phyloP scores from a whole-genome alignment of 345 rosid genomes.

The Brassica rapa region DNA sequence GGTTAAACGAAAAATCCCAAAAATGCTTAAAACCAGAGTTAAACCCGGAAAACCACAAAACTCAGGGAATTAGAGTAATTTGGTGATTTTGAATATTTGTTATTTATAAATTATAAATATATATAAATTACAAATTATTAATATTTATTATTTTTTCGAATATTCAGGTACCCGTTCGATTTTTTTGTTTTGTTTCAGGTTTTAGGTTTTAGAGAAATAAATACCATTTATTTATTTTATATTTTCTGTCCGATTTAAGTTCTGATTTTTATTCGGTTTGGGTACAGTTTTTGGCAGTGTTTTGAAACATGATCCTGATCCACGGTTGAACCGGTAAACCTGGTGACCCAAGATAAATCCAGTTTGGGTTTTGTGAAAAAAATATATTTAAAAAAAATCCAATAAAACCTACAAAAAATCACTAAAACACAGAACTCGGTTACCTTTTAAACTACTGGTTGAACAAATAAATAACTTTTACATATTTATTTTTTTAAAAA shows the following conservation, averaged over 20 bases:
- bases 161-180: neutral
- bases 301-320: neutral
- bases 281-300: neutral
- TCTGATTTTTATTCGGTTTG: neutral
- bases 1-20: too few species aligned
- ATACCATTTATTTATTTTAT: neutral
- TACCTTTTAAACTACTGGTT: neutral
- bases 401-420: neutral
- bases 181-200: neutral
- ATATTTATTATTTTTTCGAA: neutral
- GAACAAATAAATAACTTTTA: neutral
- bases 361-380: neutral
- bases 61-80: neutral
- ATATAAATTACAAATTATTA: too few species aligned
- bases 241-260: neutral
- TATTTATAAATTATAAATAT: too few species aligned
- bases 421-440: neutral
- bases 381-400: too few species aligned
- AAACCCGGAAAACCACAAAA: too few species aligned
- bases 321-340: neutral
- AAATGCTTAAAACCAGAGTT: too few species aligned
- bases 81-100: neutral
- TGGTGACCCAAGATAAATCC: neutral
- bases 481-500: neutral
- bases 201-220: neutral